Evolutionary conservation across 495 filamentous ascomycete genomes (phyloP).

Genomic region (Trichoderma parareesei): DNA sequence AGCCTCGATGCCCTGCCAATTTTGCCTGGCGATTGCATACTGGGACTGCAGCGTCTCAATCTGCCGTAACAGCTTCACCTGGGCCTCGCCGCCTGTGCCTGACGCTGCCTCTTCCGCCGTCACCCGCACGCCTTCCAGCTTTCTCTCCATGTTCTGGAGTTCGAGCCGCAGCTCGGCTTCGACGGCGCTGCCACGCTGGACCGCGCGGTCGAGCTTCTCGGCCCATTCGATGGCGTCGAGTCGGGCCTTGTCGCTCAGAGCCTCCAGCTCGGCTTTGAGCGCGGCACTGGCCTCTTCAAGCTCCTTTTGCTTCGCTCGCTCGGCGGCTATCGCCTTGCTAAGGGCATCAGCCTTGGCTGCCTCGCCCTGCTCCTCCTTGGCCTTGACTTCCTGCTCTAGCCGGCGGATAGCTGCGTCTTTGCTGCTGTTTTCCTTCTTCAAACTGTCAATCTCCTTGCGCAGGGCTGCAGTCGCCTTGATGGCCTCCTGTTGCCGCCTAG

Average conservation of each 20-base stretch:
- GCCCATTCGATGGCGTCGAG: conserved; percentile 60
- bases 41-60: conserved; percentile 94
- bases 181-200: conserved; percentile 57
- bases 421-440: conserved; percentile 56
- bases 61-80: conserved; percentile 85
- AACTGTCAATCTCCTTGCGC: conserved; percentile 60
- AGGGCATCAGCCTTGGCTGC: conserved; percentile 59
- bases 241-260: conserved; percentile 60
- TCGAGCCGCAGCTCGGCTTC: conserved; percentile 81
- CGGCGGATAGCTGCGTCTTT: conserved; percentile 59
- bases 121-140: conserved; percentile 77
- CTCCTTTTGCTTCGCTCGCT: conserved; percentile 55
- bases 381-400: conserved; percentile 61
- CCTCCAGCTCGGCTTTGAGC: conserved; percentile 66
- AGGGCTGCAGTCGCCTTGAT: conserved; percentile 55
- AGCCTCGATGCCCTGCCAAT: conserved; percentile 93
- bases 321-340: conserved; percentile 57
- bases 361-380: conserved; percentile 57
- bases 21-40: conserved; percentile 87
- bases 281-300: conserved; percentile 67
- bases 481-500: conserved; percentile 56
- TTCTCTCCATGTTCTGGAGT: conserved; percentile 75
- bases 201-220: conserved; percentile 65
- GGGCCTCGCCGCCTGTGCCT: conserved; percentile 69
- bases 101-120: conserved; percentile 87